A percentile compares a stretch with the other conserved stretches of the same genome.
Evolutionary conservation across 768 basidiomycete genomes (phyloP).

Genomic region (Podaxis sp.): DNA sequence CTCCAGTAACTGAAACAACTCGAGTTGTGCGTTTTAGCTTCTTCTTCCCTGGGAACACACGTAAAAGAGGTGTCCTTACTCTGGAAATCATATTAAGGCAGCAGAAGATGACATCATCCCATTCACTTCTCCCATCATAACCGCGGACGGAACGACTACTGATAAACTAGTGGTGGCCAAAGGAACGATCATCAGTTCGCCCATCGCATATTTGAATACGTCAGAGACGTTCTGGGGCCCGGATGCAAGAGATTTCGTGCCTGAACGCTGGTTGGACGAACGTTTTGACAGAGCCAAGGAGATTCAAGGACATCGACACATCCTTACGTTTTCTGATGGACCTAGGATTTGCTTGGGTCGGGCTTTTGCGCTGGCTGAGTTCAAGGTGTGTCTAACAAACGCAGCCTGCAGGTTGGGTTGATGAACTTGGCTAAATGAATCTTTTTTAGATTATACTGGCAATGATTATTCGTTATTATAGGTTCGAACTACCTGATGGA

Average conservation of each 20-base stretch:
- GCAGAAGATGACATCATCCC: conserved; percentile 55
- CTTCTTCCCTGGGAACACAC: background rate
- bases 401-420: background rate
- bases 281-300: conserved; percentile 27
- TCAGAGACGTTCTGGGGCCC: conserved; percentile 58
- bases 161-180: conserved; percentile 40
- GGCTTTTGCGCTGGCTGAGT: conserved; percentile 41
- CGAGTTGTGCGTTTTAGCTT: conserved; percentile 30
- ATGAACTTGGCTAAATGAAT: background rate
- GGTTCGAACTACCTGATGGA: conserved; percentile 37
- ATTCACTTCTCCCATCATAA: conserved; percentile 44
- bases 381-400: conserved; percentile 27
- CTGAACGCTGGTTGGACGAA: conserved; percentile 57
- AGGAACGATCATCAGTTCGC: conserved; percentile 39
- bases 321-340: conserved; percentile 50
- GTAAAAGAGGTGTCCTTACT: background rate
- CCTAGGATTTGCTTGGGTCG: conserved; percentile 47
- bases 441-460: conserved; percentile 34
- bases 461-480: conserved; percentile 38
- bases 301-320: conserved; percentile 44
- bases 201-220: conserved; percentile 43
- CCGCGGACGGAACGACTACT: conserved; percentile 33
- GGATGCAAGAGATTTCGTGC: conserved; percentile 53
- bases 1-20: conserved; percentile 27
- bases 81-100: conserved; percentile 33